These are phyloP conservation scores for Castanea mollissima DNA, from an alignment of 306 rosid genomes.

Conservation along the genomic window DNA sequence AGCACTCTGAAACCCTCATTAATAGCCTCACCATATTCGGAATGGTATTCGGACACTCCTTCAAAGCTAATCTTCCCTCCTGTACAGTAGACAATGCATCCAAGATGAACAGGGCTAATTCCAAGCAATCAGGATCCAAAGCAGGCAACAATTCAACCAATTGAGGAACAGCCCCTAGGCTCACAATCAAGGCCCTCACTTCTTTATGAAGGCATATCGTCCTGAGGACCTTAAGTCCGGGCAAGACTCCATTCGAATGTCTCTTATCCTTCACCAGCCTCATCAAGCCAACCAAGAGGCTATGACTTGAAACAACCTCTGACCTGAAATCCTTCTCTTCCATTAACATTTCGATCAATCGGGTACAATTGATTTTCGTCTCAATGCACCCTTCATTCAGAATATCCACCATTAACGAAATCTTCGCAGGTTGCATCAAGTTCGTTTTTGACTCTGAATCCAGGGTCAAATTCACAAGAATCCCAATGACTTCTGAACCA, in stretches of 20 bases:
- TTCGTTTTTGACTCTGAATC: constrained; percentile 56
- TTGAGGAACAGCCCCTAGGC: constrained; percentile 68
- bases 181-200: constrained; percentile 57
- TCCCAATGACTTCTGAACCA: constrained; percentile 65
- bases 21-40: constrained; percentile 60
- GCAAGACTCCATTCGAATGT: constrained; percentile 43
- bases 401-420: constrained; percentile 69
- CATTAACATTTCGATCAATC: constrained; percentile 49
- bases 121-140: constrained; percentile 53
- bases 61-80: constrained; percentile 63
- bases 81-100: constrained; percentile 51
- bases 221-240: constrained; percentile 55
- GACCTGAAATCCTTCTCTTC: constrained; percentile 59
- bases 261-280: constrained; percentile 72
- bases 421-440: constrained; percentile 65
- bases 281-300: constrained; percentile 73
- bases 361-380: constrained; percentile 66
- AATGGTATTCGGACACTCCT: constrained; percentile 52
- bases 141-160: constrained; percentile 62
- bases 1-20: constrained; percentile 71
- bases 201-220: constrained; percentile 52
- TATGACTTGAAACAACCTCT: constrained; percentile 60
- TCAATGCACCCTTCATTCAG: constrained; percentile 72
- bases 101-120: constrained; percentile 54
- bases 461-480: constrained; percentile 58